These are phyloP conservation scores for Xanthoceras sorbifolium DNA, from an alignment of 345 rosid genomes.

Conservation along the genomic window DNA sequence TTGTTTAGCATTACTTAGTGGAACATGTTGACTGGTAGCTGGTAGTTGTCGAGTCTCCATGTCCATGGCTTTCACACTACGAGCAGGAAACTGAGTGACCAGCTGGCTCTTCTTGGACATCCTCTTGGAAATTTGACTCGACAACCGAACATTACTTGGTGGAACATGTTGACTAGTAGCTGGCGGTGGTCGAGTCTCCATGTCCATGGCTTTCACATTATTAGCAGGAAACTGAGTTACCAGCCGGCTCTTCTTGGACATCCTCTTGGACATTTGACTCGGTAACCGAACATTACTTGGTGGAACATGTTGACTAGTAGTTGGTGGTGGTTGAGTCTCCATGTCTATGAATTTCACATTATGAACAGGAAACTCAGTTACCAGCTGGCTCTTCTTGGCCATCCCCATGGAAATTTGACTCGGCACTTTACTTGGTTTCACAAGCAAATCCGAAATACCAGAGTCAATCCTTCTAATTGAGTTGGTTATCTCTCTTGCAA, in stretches of 20 bases:
- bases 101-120: neutral
- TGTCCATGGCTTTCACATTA: neutral
- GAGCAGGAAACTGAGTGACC: neutral
- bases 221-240: neutral
- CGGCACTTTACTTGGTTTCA: neutral
- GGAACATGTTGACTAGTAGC: constrained; percentile 18
- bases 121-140: neutral
- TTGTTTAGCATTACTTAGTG: constrained; percentile 3
- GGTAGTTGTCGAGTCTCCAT: neutral
- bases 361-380: neutral
- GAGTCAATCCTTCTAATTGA: constrained; percentile 45
- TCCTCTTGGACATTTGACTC: neutral
- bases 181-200: neutral
- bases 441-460: constrained; percentile 37
- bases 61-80: neutral
- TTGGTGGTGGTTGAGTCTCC: neutral
- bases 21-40: constrained; percentile 9
- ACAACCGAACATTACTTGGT: neutral
- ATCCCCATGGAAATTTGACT: neutral
- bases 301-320: constrained; percentile 16
- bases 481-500: constrained; percentile 33
- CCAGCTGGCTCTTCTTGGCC: neutral
- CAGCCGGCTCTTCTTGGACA: neutral
- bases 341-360: neutral
- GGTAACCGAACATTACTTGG: neutral